Percentiles rank a stretch among this genome's conserved stretches.
Conservation (phyloP, 2,329 filamentous ascomycete genomes). For the Bipolaris zeicola region DNA sequence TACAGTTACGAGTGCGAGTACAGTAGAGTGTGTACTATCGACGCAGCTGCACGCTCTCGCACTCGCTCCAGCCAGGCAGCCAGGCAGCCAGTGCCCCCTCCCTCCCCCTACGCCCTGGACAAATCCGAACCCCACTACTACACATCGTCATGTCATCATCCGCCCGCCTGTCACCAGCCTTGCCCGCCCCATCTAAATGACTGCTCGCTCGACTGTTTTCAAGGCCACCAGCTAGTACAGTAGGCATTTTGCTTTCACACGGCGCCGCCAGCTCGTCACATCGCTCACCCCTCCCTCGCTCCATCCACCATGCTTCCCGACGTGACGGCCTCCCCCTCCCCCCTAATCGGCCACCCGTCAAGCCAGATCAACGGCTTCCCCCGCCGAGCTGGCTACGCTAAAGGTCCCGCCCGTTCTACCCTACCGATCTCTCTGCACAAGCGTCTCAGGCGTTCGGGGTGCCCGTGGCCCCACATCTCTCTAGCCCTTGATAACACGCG, state of each 20-base stretch:
- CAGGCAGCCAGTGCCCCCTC: neutral
- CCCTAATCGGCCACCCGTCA: slow-evolving; percentile 1
- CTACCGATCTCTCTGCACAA: slow-evolving; percentile 22
- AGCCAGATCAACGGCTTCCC: slow-evolving; percentile 9
- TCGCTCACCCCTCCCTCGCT: neutral
- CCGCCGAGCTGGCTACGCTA: slow-evolving; percentile 22
- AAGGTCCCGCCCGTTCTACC: slow-evolving; percentile 25
- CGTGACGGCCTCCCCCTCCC: neutral
- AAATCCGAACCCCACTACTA: neutral
- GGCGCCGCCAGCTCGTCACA: slow-evolving; percentile 4
- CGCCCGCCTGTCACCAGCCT: neutral
- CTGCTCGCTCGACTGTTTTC: neutral
- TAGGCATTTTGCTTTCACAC: neutral
- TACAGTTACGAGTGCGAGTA: neutral
- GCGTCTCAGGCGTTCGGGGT: slow-evolving; percentile 30
- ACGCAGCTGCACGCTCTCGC: neutral
- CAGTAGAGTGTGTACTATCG: neutral
- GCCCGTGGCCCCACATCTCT: slow-evolving; percentile 28
- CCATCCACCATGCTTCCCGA: neutral
- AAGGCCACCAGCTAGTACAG: neutral
- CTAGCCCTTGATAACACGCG: slow-evolving; percentile 34
- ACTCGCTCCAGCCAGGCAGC: neutral
- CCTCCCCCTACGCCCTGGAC: neutral
- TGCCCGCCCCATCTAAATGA: neutral
- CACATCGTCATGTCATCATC: slow-evolving; percentile 5